Base-by-base conservation (phyloP, 805 yeast species). In the Candida boleticola region DNA sequence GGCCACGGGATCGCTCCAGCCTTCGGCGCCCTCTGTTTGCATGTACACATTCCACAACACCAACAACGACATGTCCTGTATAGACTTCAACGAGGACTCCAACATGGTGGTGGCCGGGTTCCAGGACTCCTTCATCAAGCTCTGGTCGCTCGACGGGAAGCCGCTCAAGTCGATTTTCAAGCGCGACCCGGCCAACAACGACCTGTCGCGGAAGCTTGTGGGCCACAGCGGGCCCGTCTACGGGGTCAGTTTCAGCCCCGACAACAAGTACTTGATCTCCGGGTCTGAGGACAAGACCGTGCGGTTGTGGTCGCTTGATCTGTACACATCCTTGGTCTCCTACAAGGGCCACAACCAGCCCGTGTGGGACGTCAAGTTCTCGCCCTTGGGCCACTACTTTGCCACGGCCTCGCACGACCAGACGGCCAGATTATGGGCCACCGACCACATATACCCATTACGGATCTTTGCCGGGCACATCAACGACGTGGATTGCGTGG, bases 331-430 rank as follows among this genome's bases (percentile, higher is more conserved):
- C 1, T 72, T 93, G 37, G 99, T 93, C 1, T 79, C 89, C n/a
- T 93, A 93, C 66, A 89, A 88, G 61, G 97, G 98, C 6, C 99
- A 93, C 59, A 88, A 83, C 55, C 95, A 88, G 52, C 98, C 99
- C 1, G 85, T 93, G 21, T 93, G 99, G 99, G 98, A 93, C 60
- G 97, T 93, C 5, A 79, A 85, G 53, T 93, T 89, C 57, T 83
- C 96, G 2, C 99, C 99, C 2, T 69, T 86, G 54, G 99, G 99
- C 4, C 98, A 93, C 66, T 93, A 93, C 66, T 93, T 93, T 64
- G 97, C 95, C n/a, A 90, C 97, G 0, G 97, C 95, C 0, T 88
- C 97, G 2, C 97, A 90, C 58, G 99, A 93, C 60, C 97, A 90
- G 61, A 93, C 99, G 0, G 98, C 98, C 1, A 77, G 98, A 47